Evolutionary conservation across 2,329 filamentous ascomycete genomes (phyloP).

Genomic region (Fusarium mexicanum): DNA sequence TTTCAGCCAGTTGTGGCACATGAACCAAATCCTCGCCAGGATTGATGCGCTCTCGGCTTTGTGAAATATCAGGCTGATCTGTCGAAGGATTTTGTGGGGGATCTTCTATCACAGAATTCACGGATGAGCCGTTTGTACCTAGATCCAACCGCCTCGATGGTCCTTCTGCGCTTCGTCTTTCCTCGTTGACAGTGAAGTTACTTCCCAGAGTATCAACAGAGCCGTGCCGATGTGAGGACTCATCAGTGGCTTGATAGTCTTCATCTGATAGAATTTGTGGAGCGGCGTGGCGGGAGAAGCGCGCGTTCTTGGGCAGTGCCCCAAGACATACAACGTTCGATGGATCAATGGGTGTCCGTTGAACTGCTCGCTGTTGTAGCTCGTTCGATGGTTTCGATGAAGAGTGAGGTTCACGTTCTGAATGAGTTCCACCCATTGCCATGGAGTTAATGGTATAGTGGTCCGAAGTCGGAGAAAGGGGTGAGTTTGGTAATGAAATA

Average conservation of each 20-base stretch:
- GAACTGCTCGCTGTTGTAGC: constrained; percentile 44
- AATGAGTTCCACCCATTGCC: constrained; percentile 2
- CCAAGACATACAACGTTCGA: constrained; percentile 65
- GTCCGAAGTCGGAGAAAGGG: constrained; percentile 19
- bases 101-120: neutral
- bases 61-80: constrained; percentile 28
- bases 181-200: constrained; percentile 66
- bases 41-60: constrained; percentile 56
- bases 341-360: constrained; percentile 62
- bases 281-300: constrained; percentile 37
- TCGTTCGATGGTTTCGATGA: neutral
- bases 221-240: neutral
- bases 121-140: constrained; percentile 1
- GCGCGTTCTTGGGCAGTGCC: constrained; percentile 60
- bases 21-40: constrained; percentile 58
- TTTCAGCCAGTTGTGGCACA: constrained; percentile 60
- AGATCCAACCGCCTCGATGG: constrained; percentile 40
- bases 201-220: constrained; percentile 61
- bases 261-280: neutral
- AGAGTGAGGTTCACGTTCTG: constrained; percentile 8
- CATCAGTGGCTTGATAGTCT: neutral
- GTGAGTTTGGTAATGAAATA: constrained; percentile 28
- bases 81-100: neutral
- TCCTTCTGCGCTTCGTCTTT: constrained; percentile 46
- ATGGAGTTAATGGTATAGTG: constrained; percentile 18